Conservation (phyloP, 2,329 filamentous ascomycete genomes). For the Aspergillus floridensis region DNA sequence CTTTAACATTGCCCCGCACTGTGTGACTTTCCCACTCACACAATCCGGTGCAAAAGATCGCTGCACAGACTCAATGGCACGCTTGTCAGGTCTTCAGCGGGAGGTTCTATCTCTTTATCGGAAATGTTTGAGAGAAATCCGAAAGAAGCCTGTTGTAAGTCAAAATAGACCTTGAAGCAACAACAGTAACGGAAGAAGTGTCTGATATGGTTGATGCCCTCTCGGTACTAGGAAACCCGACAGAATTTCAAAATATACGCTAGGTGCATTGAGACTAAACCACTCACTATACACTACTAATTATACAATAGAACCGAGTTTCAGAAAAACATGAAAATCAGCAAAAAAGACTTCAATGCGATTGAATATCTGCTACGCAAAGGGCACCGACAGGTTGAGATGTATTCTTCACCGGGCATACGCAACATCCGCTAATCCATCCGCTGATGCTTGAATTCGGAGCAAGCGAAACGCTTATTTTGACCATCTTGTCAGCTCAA, state of each 20-base stretch:
- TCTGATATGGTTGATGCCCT: background rate
- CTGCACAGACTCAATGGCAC: slow-evolving; percentile 24
- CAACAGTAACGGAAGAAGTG: background rate
- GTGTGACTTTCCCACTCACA: background rate
- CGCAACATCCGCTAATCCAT: slow-evolving; percentile 61
- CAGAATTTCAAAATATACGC: slow-evolving; percentile 43
- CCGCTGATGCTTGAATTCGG: background rate
- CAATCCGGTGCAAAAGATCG: background rate
- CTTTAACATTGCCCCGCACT: background rate
- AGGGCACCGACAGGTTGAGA: slow-evolving; percentile 75
- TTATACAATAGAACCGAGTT: slow-evolving; percentile 65
- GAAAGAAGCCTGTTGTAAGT: slow-evolving; percentile 72
- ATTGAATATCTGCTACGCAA: slow-evolving; percentile 84
- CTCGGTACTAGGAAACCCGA: slow-evolving; percentile 36
- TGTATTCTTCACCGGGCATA: slow-evolving; percentile 76
- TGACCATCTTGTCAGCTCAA: no score
- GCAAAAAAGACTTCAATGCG: slow-evolving; percentile 80
- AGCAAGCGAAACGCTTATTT: background rate
- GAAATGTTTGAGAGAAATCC: slow-evolving; percentile 75
- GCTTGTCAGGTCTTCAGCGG: slow-evolving; percentile 82
- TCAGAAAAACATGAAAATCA: slow-evolving; percentile 62
- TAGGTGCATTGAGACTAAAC: slow-evolving; percentile 31
- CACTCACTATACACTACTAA: background rate
- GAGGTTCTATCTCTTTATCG: slow-evolving; percentile 86
- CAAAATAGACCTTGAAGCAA: background rate